Evolutionary conservation across 2,329 filamentous ascomycete genomes (phyloP).

Genomic region (Scopulariopsis brevicaulis): DNA sequence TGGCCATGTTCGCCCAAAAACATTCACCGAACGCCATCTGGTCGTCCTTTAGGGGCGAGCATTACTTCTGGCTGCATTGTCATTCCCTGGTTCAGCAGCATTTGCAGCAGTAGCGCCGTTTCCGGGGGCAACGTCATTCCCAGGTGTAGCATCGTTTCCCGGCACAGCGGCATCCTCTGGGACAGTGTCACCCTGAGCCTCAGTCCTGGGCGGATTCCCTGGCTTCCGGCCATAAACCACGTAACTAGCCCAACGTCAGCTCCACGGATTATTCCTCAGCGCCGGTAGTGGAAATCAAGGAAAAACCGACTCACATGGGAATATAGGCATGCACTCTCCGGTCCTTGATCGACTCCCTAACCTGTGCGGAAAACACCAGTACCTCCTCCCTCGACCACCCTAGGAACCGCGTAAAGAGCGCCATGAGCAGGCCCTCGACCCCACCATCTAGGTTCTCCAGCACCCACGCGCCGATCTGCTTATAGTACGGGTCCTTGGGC

Average conservation of each 20-base stretch:
- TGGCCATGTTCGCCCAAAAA: no score
- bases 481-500: slow-evolving; percentile 30
- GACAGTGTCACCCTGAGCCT: no score
- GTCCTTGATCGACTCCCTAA: slow-evolving; percentile 20
- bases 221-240: background rate
- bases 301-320: slow-evolving; percentile 19
- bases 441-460: slow-evolving; percentile 20
- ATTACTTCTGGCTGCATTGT: no score
- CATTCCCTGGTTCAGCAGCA: no score
- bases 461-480: slow-evolving; percentile 28
- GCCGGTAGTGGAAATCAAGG: background rate
- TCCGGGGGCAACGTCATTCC: no score
- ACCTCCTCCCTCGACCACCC: slow-evolving; percentile 21
- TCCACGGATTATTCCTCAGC: background rate
- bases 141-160: no score
- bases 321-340: slow-evolving; percentile 23
- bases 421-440: slow-evolving; percentile 22
- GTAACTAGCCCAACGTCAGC: background rate
- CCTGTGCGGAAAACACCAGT: slow-evolving; percentile 18
- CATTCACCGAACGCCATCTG: no score
- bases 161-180: no score
- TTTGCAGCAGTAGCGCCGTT: no score
- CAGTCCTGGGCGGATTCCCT: no score
- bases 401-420: slow-evolving; percentile 22
- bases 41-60: no score